A percentile compares a stretch with the other conserved stretches of the same genome.
phyloP scores from a whole-genome alignment of 2,329 filamentous ascomycete species.

The Aspergillus intermedius region DNA sequence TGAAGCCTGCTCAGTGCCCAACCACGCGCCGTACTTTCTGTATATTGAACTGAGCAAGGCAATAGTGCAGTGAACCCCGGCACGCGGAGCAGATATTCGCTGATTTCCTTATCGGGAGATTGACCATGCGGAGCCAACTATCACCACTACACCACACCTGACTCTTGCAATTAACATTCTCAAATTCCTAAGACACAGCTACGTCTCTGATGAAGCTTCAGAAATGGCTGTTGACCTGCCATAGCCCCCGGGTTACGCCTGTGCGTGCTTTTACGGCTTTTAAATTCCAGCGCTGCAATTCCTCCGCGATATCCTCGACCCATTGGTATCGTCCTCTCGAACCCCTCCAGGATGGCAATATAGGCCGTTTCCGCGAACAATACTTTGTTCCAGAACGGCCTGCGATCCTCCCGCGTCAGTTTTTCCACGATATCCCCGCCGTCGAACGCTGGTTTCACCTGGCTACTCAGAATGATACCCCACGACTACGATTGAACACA shows the following conservation, averaged over 20 bases:
- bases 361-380: constrained; percentile 46
- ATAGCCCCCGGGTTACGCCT: constrained; percentile 9
- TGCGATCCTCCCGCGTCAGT: constrained; percentile 42
- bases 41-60: too few relatives aligned
- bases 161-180: too few relatives aligned
- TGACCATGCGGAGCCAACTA: background rate
- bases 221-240: constrained; percentile 13
- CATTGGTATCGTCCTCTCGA: constrained; percentile 19
- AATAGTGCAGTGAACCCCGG: too few relatives aligned
- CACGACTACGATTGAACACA: constrained; percentile 32
- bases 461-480: constrained; percentile 22
- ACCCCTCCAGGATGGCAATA: constrained; percentile 24
- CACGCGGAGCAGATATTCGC: too few relatives aligned
- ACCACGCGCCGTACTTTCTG: too few relatives aligned
- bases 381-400: constrained; percentile 52
- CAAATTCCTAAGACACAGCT: too few relatives aligned
- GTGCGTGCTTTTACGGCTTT: background rate
- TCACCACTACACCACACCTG: background rate
- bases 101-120: background rate
- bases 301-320: constrained; percentile 5
- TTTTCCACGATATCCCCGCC: constrained; percentile 47
- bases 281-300: background rate
- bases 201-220: constrained; percentile 19
- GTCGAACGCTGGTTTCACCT: constrained; percentile 54
- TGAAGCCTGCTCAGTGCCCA: too few relatives aligned